Base-by-base conservation (phyloP, 257 asterid species). In the Galeopsis tetrahit region DNA sequence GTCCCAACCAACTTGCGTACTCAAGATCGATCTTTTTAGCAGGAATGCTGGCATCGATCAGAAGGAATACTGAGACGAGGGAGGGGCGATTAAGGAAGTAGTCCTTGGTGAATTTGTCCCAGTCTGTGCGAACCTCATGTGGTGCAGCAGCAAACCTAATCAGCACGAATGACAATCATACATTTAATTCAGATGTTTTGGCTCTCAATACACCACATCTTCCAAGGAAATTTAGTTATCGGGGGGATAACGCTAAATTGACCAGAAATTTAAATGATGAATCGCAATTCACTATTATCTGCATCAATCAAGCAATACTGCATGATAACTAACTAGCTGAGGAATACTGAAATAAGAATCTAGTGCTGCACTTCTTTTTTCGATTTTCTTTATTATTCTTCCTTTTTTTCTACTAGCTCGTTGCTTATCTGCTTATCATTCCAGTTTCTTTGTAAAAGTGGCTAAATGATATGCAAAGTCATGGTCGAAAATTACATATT, bases 61-160 rank as follows among this genome's bases (percentile, higher is more conserved):
- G 89, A 79, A 92, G 99, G 87, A 95, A 95, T 4, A 95, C 99
- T 0, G 98, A 92, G 80, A 95, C 97, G n/a, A 95, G 96, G 63
- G 82, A 87, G n/a, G 96, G 87, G 58, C 96, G 86, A 80, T 87
- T 88, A 72, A 95, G 80, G 83, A 95, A 95, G 82, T 95, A 95
- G 76, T 95, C 96, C 84, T 90, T 90, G 13, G 98, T 95, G 87
- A 95, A 95, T 75, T 86, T 90, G 69, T 66, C 81, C 99, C 99
- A 95, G 75, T 95, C 99, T 40, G 84, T 88, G 28, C 94, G 91
- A 58, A 95, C 74, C 85, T 92, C 96, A 5, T 88, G 96, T 57
- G 99, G 98, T 7, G 99, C 99, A 76, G 87, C 81, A 61, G 99
- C 99, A 78, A 88, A 94, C 82, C 99, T 94, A 71, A 58, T 43